Percentiles rank a stretch among this genome's conserved stretches.
These are phyloP conservation scores for Aspergillus avenaceus DNA, from an alignment of 495 filamentous ascomycete genomes.

Conservation along the genomic window DNA sequence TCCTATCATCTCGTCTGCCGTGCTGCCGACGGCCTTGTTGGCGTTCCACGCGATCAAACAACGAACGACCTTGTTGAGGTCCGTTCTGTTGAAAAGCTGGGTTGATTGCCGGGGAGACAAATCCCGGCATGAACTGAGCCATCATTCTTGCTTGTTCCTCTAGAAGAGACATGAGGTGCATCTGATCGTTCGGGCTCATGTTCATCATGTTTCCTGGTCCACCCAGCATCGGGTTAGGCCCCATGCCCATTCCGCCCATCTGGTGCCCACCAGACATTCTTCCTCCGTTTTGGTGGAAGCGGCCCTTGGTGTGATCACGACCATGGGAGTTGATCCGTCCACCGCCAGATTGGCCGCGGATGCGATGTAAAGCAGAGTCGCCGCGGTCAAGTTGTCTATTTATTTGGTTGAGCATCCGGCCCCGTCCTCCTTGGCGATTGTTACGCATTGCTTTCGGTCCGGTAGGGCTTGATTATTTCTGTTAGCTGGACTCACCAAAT, in stretches of 20 bases:
- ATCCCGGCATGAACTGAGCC: conserved; percentile 56
- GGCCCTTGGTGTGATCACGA: conserved; percentile 69
- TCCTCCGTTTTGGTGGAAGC: conserved; percentile 42
- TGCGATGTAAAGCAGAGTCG: conserved; percentile 74
- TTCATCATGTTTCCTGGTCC: conserved; percentile 41
- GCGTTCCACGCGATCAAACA: conserved; percentile 73
- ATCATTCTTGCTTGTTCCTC: conserved; percentile 90
- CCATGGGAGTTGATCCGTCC: conserved; percentile 74
- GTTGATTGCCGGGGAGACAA: conserved; percentile 47
- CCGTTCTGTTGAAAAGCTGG: conserved; percentile 50
- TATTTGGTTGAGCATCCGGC: conserved; percentile 82
- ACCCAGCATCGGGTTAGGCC: conserved; percentile 37
- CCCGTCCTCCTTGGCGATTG: conserved; percentile 51
- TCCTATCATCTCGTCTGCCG: conserved; percentile 29
- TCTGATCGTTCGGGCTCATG: conserved; percentile 65
- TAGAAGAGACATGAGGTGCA: conserved; percentile 76
- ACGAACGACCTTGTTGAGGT: conserved; percentile 55
- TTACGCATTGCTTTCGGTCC: conserved; percentile 95
- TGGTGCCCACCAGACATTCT: conserved; percentile 39
- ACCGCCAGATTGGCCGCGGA: conserved; percentile 65
- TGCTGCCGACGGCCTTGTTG: conserved; percentile 36
- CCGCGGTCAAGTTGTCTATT: conserved; percentile 81
- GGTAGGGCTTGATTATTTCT: conserved; percentile 62
- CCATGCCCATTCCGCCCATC: conserved; percentile 48
- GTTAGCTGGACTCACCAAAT: conserved; percentile 19